phyloP scores from a whole-genome alignment of 176 grass and related monocot species.

The Aegilops sharonensis region DNA sequence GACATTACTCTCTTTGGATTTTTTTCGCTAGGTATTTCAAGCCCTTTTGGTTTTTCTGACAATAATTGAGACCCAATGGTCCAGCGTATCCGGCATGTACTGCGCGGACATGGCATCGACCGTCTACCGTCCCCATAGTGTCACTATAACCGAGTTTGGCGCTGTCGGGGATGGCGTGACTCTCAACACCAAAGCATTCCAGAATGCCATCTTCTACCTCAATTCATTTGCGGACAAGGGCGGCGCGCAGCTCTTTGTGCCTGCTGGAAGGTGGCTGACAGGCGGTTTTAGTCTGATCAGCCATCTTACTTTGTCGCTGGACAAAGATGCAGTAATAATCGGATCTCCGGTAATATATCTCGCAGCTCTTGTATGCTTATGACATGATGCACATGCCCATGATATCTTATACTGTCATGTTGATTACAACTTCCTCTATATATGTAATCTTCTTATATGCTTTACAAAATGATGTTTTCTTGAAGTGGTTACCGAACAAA shows the following conservation, averaged over 20 bases:
- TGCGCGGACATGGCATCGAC: constrained; percentile 74
- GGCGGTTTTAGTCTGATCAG: constrained; percentile 94
- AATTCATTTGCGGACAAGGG: constrained; percentile 98
- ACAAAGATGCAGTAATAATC: constrained; percentile 87
- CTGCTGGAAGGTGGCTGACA: constrained; percentile 93
- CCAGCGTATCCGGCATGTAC: constrained; percentile 42
- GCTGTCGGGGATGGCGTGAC: constrained; percentile 90
- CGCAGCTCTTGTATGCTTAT: neutral
- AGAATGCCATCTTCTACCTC: constrained; percentile 98
- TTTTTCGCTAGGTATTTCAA: constrained; percentile 46
- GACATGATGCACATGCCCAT: neutral
- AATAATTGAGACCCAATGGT: constrained; percentile 31
- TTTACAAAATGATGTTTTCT: neutral
- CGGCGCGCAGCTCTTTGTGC: constrained; percentile 86
- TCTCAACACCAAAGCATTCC: constrained; percentile 93
- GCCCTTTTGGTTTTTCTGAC: constrained; percentile 51
- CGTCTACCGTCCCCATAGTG: constrained; percentile 84
- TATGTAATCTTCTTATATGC: neutral
- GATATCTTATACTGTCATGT: neutral
- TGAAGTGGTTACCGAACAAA: neutral
- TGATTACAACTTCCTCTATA: neutral
- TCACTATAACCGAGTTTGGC: constrained; percentile 90
- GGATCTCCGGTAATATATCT: constrained; percentile 67
- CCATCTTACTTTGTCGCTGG: constrained; percentile 84
- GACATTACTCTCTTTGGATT: constrained; percentile 20